Base-by-base conservation (phyloP, 2,329 filamentous ascomycete genomes). In the Paecilomyces formosus region DNA sequence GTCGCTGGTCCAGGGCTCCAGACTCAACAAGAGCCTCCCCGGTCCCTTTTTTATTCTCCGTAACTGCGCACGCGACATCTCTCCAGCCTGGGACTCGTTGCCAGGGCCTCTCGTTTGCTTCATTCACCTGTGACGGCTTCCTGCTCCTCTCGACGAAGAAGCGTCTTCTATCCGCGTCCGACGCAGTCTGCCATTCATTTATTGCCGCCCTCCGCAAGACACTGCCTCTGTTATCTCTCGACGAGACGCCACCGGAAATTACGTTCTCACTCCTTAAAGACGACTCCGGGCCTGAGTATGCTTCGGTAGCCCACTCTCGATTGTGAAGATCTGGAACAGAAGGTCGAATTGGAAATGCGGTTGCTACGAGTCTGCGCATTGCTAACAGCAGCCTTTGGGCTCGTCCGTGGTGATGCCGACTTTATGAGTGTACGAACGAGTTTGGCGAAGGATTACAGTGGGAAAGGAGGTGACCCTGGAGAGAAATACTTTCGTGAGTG, bases 401-500 rank as follows among this genome's bases (percentile, higher is more conserved):
- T 57, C 30, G 63, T 66, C 50, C 66, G 70, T 33, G 64, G 67
- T 50, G 74, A 78, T 64, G 71, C 74, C 21, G 69, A 78, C 62
- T 80, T 80, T 56, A 70, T 72, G 59, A 74, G 74, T 53, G 78
- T 80, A 50, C 68, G 75, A 53, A 74, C 71, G 3, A 69, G 68
- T 24, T 62, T 79, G 35, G 67, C 70, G 39, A 72, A 72, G 53
- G 71, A 75, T 53, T 74, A 77, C 61, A 73, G 72, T 55, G 75
- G 72, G 22, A 69, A 70, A 60, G 65, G 64, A 24, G 69, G 70
- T 12, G 73, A 78, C 56, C 72, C 75, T 2, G 73, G 68, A 12
- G 68, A 73, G 39, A 82, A 82, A 68, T 82, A 82, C 66, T 82
- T 82, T 66, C 78, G 75, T 76, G 63, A 72, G 74, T 73, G 54